Conservation (phyloP, 2,329 filamentous ascomycete genomes). For the Talaromyces marneffei region DNA sequence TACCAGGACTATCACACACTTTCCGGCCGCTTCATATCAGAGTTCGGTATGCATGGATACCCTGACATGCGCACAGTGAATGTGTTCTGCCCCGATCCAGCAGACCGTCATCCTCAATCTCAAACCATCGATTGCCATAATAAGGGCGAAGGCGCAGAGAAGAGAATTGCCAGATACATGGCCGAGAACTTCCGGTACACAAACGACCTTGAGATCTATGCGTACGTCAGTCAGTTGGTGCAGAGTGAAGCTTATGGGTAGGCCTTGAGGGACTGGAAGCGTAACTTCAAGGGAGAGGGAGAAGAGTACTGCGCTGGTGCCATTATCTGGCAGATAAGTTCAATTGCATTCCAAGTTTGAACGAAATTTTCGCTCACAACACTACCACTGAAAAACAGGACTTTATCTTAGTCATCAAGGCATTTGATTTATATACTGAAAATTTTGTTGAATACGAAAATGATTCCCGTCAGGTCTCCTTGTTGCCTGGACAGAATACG, state of each 20-base stretch:
- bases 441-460: not conserved
- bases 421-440: not conserved
- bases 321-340: constrained; percentile 40
- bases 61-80: constrained; percentile 61
- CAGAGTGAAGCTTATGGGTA: constrained; percentile 51
- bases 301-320: constrained; percentile 39
- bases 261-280: constrained; percentile 45
- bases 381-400: not conserved
- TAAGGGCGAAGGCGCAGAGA: constrained; percentile 77
- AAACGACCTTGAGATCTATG: constrained; percentile 48
- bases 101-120: constrained; percentile 69
- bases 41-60: constrained; percentile 85
- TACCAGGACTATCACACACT: constrained; percentile 70
- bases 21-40: constrained; percentile 74
- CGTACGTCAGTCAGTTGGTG: constrained; percentile 56
- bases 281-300: constrained; percentile 25
- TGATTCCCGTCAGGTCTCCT: not conserved
- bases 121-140: constrained; percentile 84
- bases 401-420: not conserved
- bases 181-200: constrained; percentile 7
- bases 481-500: not conserved
- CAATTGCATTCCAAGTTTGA: constrained; percentile 45
- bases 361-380: not conserved
- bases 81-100: constrained; percentile 25
- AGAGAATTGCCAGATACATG: constrained; percentile 67